Base-by-base conservation (phyloP, 495 filamentous ascomycete genomes). In the Hypoxylon cercidicola region DNA sequence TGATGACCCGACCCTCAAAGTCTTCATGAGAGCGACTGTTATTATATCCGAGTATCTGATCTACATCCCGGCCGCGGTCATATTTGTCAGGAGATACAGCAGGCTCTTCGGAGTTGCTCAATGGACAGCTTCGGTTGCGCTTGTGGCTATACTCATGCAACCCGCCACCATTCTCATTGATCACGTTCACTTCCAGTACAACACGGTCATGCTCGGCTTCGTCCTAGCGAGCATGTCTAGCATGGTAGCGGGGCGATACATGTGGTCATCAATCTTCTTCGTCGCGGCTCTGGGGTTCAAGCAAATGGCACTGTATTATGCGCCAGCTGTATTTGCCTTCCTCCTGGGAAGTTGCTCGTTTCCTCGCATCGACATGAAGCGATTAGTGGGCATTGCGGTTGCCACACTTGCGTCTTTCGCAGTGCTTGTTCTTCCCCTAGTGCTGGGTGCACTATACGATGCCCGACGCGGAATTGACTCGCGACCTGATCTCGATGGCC, bases 151-250 rank as follows among this genome's bases (percentile, higher is more conserved):
- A 49, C 82, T 99, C 23, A 89, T 99, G 84, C 96, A 99, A 69
- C 95, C 95, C 5, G 89, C 86, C 1, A 92, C 90, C 5, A 95
- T 97, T 53, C 84, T 99, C 11, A 90, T 98, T 68, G 95, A 99
- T 68, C 94, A 98, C 71, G 91, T 92, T n/a, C 95, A 99, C 77
- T 99, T 99, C 75, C 95, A 99, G 77, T 99, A 96, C 73, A 99
- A 99, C 74, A 95, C 93, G 0, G 93, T 98, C 49, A 99, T 99
- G 95, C 87, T 98, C 4, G 95, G 96, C 0, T 85, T 97, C 18
- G 82, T 93, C 7, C 77, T 93, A 30, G 93, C 93, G 0, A 92
- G 89, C 68, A 86, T 96, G 80, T 93, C 93, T 35, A 93, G 91
- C 74, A 90, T 97, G 70, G 74, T 96, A 39, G 92, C 93, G 2